phyloP scores from a whole-genome alignment of 331 rosid genomes.

The Erythrophleum ivorense region DNA sequence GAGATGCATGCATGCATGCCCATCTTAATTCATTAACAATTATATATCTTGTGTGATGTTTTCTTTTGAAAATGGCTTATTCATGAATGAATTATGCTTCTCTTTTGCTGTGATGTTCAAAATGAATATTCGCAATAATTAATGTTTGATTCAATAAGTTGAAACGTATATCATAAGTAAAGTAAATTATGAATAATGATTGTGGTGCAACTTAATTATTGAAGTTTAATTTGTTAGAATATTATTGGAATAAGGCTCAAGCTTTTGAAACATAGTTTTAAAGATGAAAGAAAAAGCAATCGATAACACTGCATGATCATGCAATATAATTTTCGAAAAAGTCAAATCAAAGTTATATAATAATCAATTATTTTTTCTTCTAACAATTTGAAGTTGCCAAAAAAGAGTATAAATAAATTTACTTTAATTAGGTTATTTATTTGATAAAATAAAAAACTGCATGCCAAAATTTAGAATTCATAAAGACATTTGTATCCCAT shows the following conservation, averaged over 20 bases:
- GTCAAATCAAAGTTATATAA: neutral
- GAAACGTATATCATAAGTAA: slow-evolving; percentile 1
- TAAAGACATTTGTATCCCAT: too few relatives aligned
- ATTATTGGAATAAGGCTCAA: neutral
- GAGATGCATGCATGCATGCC: neutral
- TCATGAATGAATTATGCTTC: neutral
- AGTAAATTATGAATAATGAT: neutral
- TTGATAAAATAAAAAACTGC: neutral
- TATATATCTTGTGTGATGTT: neutral
- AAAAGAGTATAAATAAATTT: neutral
- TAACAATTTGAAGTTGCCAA: neutral
- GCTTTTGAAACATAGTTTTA: neutral
- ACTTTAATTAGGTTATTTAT: neutral
- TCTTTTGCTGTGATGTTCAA: neutral
- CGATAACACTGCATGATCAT: neutral
- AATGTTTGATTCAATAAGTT: neutral
- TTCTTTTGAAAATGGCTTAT: neutral
- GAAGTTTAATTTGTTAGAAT: neutral
- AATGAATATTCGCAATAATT: neutral
- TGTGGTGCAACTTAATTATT: slow-evolving; percentile 11
- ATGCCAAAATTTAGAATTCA: too few relatives aligned
- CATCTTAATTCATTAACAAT: neutral
- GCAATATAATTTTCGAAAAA: neutral
- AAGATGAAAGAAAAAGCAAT: neutral
- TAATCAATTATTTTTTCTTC: neutral